phyloP scores from a whole-genome alignment of 2,329 filamentous ascomycete species.

The Botrytis elliptica region DNA sequence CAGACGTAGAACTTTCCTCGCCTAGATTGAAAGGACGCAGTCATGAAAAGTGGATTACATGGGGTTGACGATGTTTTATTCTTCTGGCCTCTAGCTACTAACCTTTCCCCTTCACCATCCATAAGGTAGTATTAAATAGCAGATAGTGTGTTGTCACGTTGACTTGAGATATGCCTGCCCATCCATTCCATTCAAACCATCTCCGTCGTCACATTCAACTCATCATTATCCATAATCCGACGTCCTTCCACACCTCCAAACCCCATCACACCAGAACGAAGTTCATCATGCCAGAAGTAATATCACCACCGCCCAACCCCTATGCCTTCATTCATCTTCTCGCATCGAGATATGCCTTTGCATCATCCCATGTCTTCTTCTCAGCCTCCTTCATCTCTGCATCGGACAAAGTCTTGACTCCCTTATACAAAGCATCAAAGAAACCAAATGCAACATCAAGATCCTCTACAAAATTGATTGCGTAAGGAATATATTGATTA shows the following conservation, averaged over 20 bases:
- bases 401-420: conserved; percentile 54
- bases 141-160: neutral
- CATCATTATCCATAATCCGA: neutral
- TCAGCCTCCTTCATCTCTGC: conserved; percentile 49
- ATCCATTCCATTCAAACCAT: neutral
- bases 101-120: neutral
- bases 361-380: conserved; percentile 54
- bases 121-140: neutral
- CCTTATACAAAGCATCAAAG: conserved; percentile 56
- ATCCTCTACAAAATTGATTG: conserved; percentile 58
- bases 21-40: neutral
- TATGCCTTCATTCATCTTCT: conserved; percentile 28
- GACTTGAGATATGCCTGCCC: neutral
- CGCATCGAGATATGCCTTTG: conserved; percentile 50
- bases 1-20: neutral
- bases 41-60: no score
- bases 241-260: neutral
- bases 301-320: conserved; percentile 35
- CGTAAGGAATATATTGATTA: conserved; percentile 57
- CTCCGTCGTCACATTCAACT: neutral
- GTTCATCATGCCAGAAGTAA: conserved; percentile 1
- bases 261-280: neutral
- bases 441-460: conserved; percentile 57
- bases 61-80: conserved; percentile 4
- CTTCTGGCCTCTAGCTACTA: neutral